These are phyloP conservation scores for Oenanthe sinensis DNA, from an alignment of 129 eudicot species.

Conservation along the genomic window DNA sequence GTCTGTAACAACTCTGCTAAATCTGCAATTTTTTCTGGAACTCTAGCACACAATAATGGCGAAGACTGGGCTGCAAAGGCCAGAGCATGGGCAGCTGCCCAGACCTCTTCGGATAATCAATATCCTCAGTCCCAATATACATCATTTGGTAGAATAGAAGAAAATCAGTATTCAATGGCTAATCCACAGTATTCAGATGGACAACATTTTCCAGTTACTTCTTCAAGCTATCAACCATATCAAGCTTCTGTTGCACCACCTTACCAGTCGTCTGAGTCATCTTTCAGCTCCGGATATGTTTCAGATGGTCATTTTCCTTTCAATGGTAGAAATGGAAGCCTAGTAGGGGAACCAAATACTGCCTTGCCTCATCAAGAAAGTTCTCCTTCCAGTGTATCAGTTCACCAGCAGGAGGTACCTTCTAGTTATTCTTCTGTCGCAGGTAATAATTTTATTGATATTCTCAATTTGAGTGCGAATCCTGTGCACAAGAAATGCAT, in stretches of 20 bases:
- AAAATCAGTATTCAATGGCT: conserved; percentile 41
- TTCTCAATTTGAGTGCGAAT: conserved; percentile 45
- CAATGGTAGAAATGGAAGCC: conserved; percentile 56
- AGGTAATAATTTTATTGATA: conserved; percentile 70
- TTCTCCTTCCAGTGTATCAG: conserved; percentile 47
- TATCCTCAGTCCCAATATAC: conserved; percentile 37
- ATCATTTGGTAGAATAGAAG: conserved; percentile 47
- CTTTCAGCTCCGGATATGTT: conserved; percentile 51
- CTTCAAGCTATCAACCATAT: conserved; percentile 52
- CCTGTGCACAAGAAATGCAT: conserved; percentile 36
- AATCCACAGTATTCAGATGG: conserved; percentile 50
- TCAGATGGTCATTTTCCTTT: conserved; percentile 44
- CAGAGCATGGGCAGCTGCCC: conserved; percentile 90
- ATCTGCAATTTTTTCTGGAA: not conserved
- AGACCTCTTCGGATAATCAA: conserved; percentile 57
- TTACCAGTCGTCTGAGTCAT: conserved; percentile 39
- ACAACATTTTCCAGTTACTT: conserved; percentile 39
- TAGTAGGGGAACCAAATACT: conserved; percentile 42
- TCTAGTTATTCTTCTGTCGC: conserved; percentile 99
- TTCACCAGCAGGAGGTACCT: conserved; percentile 99
- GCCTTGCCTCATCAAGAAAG: conserved; percentile 45
- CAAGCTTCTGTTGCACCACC: conserved; percentile 39
- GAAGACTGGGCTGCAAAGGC: conserved; percentile 99
- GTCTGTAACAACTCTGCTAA: not conserved
- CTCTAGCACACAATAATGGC: conserved; percentile 56